Evolutionary conservation across 257 asterid species (phyloP).

Genomic region (Solanum piurae): DNA sequence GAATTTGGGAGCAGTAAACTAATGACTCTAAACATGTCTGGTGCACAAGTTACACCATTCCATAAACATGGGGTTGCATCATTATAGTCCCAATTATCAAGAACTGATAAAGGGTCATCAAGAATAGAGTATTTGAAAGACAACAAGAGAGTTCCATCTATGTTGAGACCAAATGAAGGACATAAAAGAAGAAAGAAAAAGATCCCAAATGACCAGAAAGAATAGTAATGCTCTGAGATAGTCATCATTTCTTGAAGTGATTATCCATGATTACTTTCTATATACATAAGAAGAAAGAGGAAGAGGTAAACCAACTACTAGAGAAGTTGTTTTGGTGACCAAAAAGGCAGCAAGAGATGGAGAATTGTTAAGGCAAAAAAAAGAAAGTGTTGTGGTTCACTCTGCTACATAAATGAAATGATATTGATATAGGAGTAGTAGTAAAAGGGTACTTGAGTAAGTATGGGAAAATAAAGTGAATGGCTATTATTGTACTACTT

Average conservation of each 20-base stretch:
- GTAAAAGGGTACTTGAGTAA: conserved; percentile 2
- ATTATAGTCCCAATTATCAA: conserved; percentile 70
- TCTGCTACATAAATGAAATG: neutral
- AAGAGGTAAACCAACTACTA: conserved; percentile 44
- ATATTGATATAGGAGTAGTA: neutral
- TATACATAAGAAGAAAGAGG: conserved; percentile 16
- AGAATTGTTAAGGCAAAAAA: conserved; percentile 1
- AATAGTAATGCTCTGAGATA: neutral
- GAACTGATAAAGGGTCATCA: conserved; percentile 71
- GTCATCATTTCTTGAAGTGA: conserved; percentile 26
- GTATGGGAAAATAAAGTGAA: conserved; percentile 20
- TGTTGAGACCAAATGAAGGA: conserved; percentile 45
- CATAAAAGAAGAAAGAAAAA: conserved; percentile 21
- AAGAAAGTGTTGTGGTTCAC: neutral
- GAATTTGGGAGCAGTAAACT: conserved; percentile 48
- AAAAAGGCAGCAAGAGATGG: conserved; percentile 16
- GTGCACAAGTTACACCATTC: conserved; percentile 64
- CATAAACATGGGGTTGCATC: conserved; percentile 70
- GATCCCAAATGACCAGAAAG: conserved; percentile 6
- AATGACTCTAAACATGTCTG: conserved; percentile 29
- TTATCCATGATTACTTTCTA: neutral
- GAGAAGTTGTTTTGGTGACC: conserved; percentile 66
- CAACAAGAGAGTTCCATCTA: conserved; percentile 74
- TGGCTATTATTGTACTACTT: conserved; percentile 5
- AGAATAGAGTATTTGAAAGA: conserved; percentile 73